Percentiles rank a stretch among this genome's conserved stretches.
Conservation (phyloP, 2,329 filamentous ascomycete genomes). For the Trichoderma asperellum region DNA sequence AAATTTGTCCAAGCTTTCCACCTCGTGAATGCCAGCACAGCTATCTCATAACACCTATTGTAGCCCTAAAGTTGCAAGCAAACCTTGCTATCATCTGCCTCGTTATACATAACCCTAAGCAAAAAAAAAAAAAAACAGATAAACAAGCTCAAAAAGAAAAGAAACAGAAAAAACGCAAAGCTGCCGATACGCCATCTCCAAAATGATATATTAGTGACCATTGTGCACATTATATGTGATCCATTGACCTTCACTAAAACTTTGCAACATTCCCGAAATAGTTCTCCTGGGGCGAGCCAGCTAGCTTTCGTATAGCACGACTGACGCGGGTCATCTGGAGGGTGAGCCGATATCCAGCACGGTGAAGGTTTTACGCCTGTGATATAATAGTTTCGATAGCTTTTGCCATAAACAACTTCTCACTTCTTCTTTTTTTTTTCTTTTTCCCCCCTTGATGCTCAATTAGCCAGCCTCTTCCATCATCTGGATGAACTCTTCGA, state of each 20-base stretch:
- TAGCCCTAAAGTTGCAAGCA: conserved; percentile 12
- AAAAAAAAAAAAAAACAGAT: not conserved
- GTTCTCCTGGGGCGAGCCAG: not conserved
- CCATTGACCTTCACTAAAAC: conserved; percentile 11
- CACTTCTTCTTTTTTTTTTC: not conserved
- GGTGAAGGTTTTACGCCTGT: not conserved
- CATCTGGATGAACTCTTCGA: conserved; percentile 71
- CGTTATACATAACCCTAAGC: conserved; percentile 24
- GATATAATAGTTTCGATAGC: not conserved
- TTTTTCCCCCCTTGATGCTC: not conserved
- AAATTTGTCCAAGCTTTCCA: conserved; percentile 28
- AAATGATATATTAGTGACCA: conserved; percentile 18
- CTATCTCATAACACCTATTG: conserved; percentile 15
- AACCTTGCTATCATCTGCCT: conserved; percentile 15
- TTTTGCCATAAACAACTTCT: not conserved
- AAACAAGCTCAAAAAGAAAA: not conserved
- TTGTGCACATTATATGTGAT: conserved; percentile 23
- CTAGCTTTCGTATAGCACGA: not conserved
- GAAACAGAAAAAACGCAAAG: not conserved
- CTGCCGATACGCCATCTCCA: conserved; percentile 24
- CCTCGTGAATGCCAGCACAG: conserved; percentile 25
- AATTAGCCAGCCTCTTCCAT: conserved; percentile 49
- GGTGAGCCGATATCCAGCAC: not conserved
- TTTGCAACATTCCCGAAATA: not conserved
- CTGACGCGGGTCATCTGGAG: not conserved